Evolutionary conservation across 345 rosid species (phyloP).

Genomic region (Corchorus olitorius): DNA sequence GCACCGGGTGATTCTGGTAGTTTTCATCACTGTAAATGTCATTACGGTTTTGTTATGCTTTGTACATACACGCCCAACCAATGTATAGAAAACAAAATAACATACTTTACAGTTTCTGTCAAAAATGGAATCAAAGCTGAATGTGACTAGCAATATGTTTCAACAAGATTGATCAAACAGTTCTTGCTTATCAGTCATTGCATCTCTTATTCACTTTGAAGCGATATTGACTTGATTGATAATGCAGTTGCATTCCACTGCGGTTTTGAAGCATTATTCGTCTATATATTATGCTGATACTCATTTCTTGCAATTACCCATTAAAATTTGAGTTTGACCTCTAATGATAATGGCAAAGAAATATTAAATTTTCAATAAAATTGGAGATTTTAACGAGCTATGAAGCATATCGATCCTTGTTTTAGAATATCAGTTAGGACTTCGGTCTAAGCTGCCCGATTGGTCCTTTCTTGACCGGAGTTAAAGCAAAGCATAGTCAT

Average conservation of each 20-base stretch:
- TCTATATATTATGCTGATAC: neutral
- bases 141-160: neutral
- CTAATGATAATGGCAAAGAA: too few relatives aligned
- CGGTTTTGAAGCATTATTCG: neutral
- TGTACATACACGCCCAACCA: constrained; percentile 21
- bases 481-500: too few relatives aligned
- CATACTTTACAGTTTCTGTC: constrained; percentile 8
- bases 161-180: neutral
- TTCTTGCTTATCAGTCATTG: neutral
- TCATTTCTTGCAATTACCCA: neutral
- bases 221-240: neutral
- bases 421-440: too few relatives aligned
- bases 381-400: too few relatives aligned
- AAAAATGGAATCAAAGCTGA: neutral
- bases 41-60: neutral
- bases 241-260: neutral
- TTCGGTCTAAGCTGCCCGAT: too few relatives aligned
- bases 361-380: too few relatives aligned
- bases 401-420: too few relatives aligned
- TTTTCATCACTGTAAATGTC: constrained; percentile 8
- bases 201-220: neutral
- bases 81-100: constrained; percentile 18
- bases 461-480: too few relatives aligned
- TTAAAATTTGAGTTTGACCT: too few relatives aligned
- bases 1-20: neutral